These are phyloP conservation scores for Penicillium italicum DNA, from an alignment of 2,329 filamentous ascomycete species.

Conservation along the genomic window DNA sequence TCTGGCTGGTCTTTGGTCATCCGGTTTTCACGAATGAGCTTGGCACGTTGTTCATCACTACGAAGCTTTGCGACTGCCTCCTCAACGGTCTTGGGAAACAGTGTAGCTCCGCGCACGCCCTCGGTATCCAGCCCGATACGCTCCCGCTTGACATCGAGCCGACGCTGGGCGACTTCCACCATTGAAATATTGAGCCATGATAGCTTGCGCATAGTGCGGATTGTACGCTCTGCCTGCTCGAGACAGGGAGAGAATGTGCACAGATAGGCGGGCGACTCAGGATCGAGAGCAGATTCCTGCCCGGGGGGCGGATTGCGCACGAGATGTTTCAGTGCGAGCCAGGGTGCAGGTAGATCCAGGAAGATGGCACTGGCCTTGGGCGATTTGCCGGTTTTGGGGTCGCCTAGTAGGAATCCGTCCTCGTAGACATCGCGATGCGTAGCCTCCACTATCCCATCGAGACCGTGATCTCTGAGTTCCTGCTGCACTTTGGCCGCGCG, in stretches of 20 bases:
- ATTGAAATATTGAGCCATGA: conserved; percentile 92
- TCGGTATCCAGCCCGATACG: conserved; percentile 70
- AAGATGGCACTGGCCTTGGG: conserved; percentile 48
- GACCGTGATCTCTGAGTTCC: conserved; percentile 45
- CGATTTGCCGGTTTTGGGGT: conserved; percentile 34
- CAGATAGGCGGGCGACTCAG: conserved; percentile 67
- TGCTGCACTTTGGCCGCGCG: conserved; percentile 41
- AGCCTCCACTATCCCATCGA: conserved; percentile 44
- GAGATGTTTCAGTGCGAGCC: conserved; percentile 49
- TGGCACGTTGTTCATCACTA: conserved; percentile 67
- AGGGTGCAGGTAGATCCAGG: conserved; percentile 51
- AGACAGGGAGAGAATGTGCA: conserved; percentile 98
- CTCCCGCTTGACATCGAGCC: conserved; percentile 78
- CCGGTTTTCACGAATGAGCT: conserved; percentile 56
- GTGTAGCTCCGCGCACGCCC: conserved; percentile 62
- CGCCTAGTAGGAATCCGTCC: conserved; percentile 45
- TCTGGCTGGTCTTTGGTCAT: conserved; percentile 21
- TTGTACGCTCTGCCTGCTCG: conserved; percentile 86
- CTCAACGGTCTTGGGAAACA: conserved; percentile 64
- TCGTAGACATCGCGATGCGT: conserved; percentile 50
- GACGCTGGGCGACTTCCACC: conserved; percentile 79
- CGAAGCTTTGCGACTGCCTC: conserved; percentile 73
- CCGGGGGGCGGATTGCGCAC: conserved; percentile 37
- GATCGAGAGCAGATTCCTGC: conserved; percentile 59
- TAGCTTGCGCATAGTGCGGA: conserved; percentile 71